Evolutionary conservation across 23 red algal species (phyloP).

Genomic region (Gracilaria gracilis): DNA sequence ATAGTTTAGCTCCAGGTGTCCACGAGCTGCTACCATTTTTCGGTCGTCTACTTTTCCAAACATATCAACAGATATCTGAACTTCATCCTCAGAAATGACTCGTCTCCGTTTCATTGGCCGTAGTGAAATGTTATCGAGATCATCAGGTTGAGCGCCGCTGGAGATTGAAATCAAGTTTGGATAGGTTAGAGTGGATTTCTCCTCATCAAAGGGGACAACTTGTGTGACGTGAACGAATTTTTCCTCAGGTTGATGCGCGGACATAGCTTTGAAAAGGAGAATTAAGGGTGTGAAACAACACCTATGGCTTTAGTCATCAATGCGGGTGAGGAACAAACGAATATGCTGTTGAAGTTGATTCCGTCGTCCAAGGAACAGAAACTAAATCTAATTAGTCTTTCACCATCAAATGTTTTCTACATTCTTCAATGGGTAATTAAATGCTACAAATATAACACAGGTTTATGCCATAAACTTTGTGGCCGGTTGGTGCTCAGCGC

Average conservation of each 20-base stretch:
- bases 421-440: too few relatives aligned
- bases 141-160: background rate
- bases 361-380: too few relatives aligned
- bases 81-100: constrained; percentile 34
- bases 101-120: constrained; percentile 11
- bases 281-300: background rate
- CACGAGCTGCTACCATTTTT: constrained; percentile 25
- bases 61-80: constrained; percentile 35
- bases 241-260: background rate
- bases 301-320: too few relatives aligned
- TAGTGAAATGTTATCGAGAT: constrained; percentile 26
- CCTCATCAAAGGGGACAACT: constrained; percentile 10
- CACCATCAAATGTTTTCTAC: too few relatives aligned
- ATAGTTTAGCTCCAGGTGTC: constrained; percentile 50
- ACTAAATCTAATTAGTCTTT: too few relatives aligned
- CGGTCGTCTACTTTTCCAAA: constrained; percentile 9
- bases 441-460: too few relatives aligned
- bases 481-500: too few relatives aligned
- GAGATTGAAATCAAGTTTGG: constrained; percentile 30
- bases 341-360: too few relatives aligned
- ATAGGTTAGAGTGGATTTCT: constrained; percentile 9
- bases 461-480: too few relatives aligned
- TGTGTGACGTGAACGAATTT: constrained; percentile 14
- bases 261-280: background rate
- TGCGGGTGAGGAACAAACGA: too few relatives aligned